Base-by-base conservation (phyloP, 306 rosid genomes). In the Lablab purpureus region DNA sequence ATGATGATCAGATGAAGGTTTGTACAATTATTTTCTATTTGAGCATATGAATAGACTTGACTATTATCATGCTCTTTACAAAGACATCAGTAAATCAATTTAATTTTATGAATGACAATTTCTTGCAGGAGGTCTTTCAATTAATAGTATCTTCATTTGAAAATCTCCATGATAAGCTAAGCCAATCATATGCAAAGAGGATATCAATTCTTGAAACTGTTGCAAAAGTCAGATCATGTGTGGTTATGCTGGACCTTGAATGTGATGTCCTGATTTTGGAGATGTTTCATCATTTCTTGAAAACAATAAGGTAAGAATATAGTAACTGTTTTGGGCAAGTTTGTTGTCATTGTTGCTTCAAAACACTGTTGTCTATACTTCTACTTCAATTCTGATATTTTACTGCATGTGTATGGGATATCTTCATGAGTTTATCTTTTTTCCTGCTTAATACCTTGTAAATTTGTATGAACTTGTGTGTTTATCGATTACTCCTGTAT, bases 1-100 rank as follows among this genome's bases (percentile, higher is more conserved):
- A 87, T 67, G 99, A 94, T 79, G 97, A 88, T 41, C 91, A 89
- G 78, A 94, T 94, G 99, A 94, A 92, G 97, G 99, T 92, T 74
- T 43, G 47, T 55, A 47, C 47, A 55, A 58, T 7, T 18, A 2
- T 73, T 37, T 36, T 27, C 19, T 76, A 4, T 21, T 18, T 32
- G 18, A 65, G 36, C 74, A 27, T 69, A 51, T 51, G 41, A 19
- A 21, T 22, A 32, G 51, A 15, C n/a, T 59, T 28, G 43, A 13
- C 72, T 72, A 30, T 62, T 69, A 43, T 32, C 54, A 28, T 80
- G n/a, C 36, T 56, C 65, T 56, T 7, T 6, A 34, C 10, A 54
- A 19, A 40, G 22, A 22, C 62, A 25, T 37, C 4, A 50, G 70
- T 13, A 7, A 34, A n/a, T 50, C 58, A 50, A 66, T 77, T 63